phyloP scores from a whole-genome alignment of 352 stramenopile species.

The Lagenidium giganteum region DNA sequence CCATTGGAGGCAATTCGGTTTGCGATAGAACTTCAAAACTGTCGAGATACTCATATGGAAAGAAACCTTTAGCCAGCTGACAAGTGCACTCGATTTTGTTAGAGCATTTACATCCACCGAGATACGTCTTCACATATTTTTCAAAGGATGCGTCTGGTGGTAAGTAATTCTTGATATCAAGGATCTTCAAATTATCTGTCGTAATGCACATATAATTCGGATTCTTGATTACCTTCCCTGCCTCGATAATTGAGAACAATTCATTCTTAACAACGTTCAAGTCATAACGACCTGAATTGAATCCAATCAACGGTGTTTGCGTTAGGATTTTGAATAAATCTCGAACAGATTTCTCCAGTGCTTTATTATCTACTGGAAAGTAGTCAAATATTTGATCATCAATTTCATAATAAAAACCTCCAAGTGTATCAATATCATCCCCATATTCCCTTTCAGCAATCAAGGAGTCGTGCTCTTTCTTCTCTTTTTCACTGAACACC shows the following conservation, averaged over 20 bases:
- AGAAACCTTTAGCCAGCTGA: constrained; percentile 10
- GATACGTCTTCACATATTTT: constrained; percentile 15
- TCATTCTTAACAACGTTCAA: constrained; percentile 19
- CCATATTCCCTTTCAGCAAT: background rate
- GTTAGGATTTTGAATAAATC: background rate
- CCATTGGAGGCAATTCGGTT: constrained; percentile 8
- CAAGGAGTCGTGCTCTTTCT: background rate
- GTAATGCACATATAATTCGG: constrained; percentile 18
- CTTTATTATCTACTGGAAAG: too few species aligned
- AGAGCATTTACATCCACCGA: constrained; percentile 19
- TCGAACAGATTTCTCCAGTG: too few species aligned
- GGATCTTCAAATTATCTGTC: constrained; percentile 15
- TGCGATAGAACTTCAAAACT: constrained; percentile 13
- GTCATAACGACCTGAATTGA: constrained; percentile 14
- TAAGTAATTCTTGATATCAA: constrained; percentile 22
- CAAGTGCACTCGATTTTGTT: constrained; percentile 18
- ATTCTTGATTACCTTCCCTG: constrained; percentile 14
- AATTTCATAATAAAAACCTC: background rate
- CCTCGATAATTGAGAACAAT: constrained; percentile 8
- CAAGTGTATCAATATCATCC: background rate
- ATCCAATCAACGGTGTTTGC: constrained; percentile 5
- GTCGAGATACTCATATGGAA: constrained; percentile 23
- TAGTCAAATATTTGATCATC: too few species aligned
- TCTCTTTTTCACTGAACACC: too few species aligned
- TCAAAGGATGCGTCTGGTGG: constrained; percentile 16